Percentiles rank a stretch among this genome's conserved stretches.
These are phyloP conservation scores for Artemisia argyi DNA, from an alignment of 129 eudicot genomes.

Conservation along the genomic window DNA sequence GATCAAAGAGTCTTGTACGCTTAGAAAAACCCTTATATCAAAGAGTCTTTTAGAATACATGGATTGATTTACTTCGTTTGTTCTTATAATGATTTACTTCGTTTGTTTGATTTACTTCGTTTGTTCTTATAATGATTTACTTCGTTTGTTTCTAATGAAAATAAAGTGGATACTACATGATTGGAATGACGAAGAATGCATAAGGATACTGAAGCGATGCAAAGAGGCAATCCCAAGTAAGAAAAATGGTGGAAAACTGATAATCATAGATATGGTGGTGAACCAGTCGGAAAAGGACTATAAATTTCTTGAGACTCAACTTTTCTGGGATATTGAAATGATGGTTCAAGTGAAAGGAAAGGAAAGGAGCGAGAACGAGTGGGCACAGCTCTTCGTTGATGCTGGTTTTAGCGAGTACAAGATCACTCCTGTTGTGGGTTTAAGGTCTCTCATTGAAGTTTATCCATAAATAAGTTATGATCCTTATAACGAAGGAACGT, in stretches of 20 bases:
- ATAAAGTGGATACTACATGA: neutral
- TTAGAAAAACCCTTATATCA: too few relatives aligned
- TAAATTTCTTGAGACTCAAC: neutral
- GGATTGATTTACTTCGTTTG: too few relatives aligned
- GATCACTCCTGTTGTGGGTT: neutral
- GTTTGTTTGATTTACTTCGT: neutral
- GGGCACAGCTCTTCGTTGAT: constrained; percentile 8
- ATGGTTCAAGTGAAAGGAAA: neutral
- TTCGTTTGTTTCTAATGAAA: neutral
- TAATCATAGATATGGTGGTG: neutral
- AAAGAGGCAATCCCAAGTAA: too few relatives aligned
- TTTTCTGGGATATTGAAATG: constrained; percentile 2
- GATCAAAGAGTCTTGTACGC: too few relatives aligned
- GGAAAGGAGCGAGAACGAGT: constrained; percentile 6
- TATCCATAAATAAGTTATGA: too few relatives aligned
- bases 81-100: neutral
- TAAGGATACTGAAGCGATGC: neutral
- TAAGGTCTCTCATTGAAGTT: too few relatives aligned
- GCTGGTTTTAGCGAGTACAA: constrained; percentile 7
- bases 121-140: neutral
- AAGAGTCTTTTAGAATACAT: too few relatives aligned
- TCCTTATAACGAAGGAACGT: too few relatives aligned
- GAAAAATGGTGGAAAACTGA: too few relatives aligned
- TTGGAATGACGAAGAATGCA: neutral
- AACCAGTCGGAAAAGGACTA: neutral